Evolutionary conservation across 139 green algal species (phyloP).

Genomic region (Parachlorella kessleri): DNA sequence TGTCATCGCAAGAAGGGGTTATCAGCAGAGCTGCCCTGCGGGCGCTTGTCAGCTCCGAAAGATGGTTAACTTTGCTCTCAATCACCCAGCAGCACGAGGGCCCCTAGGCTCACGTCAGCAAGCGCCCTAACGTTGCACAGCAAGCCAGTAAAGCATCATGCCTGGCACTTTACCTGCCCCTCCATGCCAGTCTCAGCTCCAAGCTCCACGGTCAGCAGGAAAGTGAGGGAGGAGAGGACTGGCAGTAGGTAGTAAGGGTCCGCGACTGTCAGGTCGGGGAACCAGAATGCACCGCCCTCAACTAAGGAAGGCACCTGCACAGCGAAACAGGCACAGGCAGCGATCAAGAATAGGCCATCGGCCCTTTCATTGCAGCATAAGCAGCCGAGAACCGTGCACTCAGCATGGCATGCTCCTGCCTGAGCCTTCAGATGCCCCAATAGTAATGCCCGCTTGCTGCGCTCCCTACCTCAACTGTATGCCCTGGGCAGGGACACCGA

Average conservation of each 20-base stretch:
- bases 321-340: too few species aligned
- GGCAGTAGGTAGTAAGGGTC: conserved; percentile 85
- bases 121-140: too few species aligned
- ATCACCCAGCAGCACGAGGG: not conserved
- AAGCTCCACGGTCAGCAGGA: conserved; percentile 78
- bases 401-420: too few species aligned
- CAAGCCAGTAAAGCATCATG: too few species aligned
- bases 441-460: too few species aligned
- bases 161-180: conserved; percentile 39
- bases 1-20: not conserved
- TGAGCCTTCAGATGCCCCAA: too few species aligned
- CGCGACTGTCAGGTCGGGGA: conserved; percentile 78
- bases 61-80: not conserved
- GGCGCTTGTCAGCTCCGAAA: not conserved
- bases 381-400: too few species aligned
- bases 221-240: conserved; percentile 62
- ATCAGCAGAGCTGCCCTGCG: not conserved
- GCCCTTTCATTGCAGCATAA: too few species aligned
- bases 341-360: too few species aligned
- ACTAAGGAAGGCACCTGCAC: conserved; percentile 71
- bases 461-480: too few species aligned
- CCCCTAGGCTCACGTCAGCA: too few species aligned
- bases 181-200: conserved; percentile 71
- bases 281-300: conserved; percentile 79
- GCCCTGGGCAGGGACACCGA: too few species aligned